phyloP scores from a whole-genome alignment of 176 grass and related monocot species.

The Lolium rigidum region DNA sequence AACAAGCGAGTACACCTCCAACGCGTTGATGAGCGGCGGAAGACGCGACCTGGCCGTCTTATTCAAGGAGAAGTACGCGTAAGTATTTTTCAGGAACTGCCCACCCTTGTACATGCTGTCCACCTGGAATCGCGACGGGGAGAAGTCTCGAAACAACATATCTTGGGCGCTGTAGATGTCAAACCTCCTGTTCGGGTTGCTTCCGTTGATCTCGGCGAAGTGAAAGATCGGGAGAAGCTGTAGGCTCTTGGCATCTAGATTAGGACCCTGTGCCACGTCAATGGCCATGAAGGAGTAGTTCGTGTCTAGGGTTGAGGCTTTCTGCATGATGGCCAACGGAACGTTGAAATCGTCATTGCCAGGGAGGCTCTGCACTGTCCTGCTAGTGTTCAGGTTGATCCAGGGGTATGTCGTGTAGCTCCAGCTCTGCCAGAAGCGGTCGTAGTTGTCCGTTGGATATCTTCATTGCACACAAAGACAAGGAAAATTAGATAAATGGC shows the following conservation, averaged over 20 bases:
- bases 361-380: rapidly evolving
- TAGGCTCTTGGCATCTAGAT: neutral
- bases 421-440: constrained; percentile 23
- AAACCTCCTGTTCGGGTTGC: neutral
- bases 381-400: neutral
- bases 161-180: neutral
- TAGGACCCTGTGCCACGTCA: rapidly evolving
- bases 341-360: neutral
- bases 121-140: rapidly evolving
- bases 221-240: constrained; percentile 29
- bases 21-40: constrained; percentile 31
- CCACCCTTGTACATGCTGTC: neutral
- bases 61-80: neutral
- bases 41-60: neutral
- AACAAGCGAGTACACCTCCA: constrained; percentile 12
- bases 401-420: neutral
- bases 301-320: neutral
- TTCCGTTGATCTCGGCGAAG: neutral
- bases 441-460: neutral
- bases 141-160: neutral
- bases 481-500: neutral
- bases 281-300: neutral
- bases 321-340: neutral
- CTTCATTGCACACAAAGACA: neutral
- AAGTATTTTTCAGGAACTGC: neutral